Evolutionary conservation across 257 asterid species (phyloP).

Genomic region (Capsicum pubescens): DNA sequence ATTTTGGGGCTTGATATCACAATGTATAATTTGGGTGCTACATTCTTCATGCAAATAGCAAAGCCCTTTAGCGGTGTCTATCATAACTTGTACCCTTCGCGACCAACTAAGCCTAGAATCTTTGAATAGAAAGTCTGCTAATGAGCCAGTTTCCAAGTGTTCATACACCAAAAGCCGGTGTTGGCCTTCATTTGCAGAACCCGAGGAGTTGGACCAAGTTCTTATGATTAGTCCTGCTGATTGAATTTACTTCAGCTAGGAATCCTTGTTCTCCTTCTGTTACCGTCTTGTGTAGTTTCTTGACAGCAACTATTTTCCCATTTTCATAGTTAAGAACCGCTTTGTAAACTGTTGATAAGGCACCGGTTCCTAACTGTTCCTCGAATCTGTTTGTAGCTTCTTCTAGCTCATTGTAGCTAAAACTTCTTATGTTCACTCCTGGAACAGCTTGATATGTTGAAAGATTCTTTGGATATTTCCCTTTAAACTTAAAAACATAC

Average conservation of each 20-base stretch:
- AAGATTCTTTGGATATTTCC: background rate
- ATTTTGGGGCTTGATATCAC: conserved; percentile 24
- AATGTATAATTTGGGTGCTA: conserved; percentile 40
- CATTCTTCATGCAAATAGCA: conserved; percentile 49
- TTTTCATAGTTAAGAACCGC: background rate
- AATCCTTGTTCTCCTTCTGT: conserved; percentile 37
- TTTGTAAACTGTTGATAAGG: background rate
- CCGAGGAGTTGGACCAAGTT: conserved; percentile 47
- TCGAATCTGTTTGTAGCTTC: background rate
- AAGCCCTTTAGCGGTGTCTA: conserved; percentile 42
- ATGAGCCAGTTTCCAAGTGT: conserved; percentile 39
- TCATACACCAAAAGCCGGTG: conserved; percentile 43
- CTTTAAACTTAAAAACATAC: background rate
- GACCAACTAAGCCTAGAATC: conserved; percentile 38
- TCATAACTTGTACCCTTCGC: conserved; percentile 35
- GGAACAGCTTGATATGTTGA: background rate
- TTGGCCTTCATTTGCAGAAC: conserved; percentile 37
- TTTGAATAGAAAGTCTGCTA: conserved; percentile 34
- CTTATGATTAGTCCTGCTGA: conserved; percentile 46
- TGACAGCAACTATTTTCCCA: conserved; percentile 34
- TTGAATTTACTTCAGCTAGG: conserved; percentile 42
- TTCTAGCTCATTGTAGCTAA: background rate
- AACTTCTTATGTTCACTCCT: background rate
- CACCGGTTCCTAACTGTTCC: background rate
- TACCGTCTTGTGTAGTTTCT: conserved; percentile 36